Conservation (phyloP, 164 flowering plant genomes). For the Magnolia changhungtana region DNA sequence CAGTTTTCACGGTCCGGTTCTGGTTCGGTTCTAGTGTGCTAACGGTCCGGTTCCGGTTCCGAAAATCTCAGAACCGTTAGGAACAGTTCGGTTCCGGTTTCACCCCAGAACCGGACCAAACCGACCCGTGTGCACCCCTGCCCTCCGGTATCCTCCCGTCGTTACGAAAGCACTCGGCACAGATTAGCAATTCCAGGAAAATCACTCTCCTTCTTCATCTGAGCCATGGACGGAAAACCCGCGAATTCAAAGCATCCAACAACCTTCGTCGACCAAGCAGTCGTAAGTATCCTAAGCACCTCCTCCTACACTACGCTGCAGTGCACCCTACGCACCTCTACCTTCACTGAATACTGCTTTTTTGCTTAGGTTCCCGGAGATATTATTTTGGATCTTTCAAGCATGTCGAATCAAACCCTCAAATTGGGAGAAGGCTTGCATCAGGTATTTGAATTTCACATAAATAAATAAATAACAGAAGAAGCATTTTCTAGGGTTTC, state of each 20-base stretch:
- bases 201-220: neutral
- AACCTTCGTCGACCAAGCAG: conserved; percentile 43
- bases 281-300: conserved; percentile 27
- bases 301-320: neutral
- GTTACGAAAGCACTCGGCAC: neutral
- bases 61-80: no score
- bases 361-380: conserved; percentile 79
- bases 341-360: neutral
- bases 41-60: no score
- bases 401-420: conserved; percentile 67
- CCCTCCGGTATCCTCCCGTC: neutral
- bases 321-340: neutral
- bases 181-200: neutral
- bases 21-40: no score
- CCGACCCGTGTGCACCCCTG: no score
- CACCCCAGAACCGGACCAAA: no score
- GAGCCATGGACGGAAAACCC: neutral
- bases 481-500: neutral
- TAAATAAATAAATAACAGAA: no score
- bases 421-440: no score
- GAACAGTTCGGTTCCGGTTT: no score
- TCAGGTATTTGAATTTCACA: no score
- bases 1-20: no score
- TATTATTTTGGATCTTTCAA: conserved; percentile 76
- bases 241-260: neutral